Conservation (phyloP, 2,329 filamentous ascomycete species). For the Dichotomopilus funicola region DNA sequence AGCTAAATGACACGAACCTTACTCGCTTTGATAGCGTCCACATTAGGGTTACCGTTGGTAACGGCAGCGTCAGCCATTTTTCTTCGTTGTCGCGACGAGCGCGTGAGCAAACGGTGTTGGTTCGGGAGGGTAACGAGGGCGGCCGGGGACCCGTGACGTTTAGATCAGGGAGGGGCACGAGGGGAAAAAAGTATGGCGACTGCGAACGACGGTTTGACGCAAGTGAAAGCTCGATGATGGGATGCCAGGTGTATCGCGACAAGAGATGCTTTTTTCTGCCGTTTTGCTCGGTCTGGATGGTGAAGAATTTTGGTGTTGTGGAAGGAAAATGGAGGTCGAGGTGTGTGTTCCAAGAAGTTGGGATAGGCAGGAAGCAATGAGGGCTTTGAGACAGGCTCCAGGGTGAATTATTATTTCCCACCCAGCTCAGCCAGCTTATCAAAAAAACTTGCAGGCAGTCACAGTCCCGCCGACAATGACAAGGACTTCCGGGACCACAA, state of each 20-base stretch:
- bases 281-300: background rate
- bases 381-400: conserved; percentile 14
- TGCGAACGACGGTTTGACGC: background rate
- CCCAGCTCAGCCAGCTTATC: background rate
- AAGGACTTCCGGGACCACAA: background rate
- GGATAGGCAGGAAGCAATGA: conserved; percentile 13
- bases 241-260: background rate
- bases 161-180: conserved; percentile 3
- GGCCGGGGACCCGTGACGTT: conserved; percentile 8
- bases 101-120: conserved; percentile 5
- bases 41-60: conserved; percentile 41
- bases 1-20: conserved; percentile 31
- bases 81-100: conserved; percentile 15
- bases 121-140: background rate
- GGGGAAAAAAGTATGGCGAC: background rate
- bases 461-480: conserved; percentile 3
- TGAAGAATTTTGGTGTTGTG: conserved; percentile 3
- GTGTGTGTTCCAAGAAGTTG: conserved; percentile 4
- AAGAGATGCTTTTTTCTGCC: conserved; percentile 6
- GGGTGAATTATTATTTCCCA: conserved; percentile 11
- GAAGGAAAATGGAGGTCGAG: background rate
- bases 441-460: conserved; percentile 15
- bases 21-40: conserved; percentile 47
- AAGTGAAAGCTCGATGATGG: conserved; percentile 7
- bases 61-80: conserved; percentile 39